A percentile compares a stretch with the other conserved stretches of the same genome.
Evolutionary conservation across 805 yeast genomes (phyloP).

Genomic region (Naumovozyma dairenensis): DNA sequence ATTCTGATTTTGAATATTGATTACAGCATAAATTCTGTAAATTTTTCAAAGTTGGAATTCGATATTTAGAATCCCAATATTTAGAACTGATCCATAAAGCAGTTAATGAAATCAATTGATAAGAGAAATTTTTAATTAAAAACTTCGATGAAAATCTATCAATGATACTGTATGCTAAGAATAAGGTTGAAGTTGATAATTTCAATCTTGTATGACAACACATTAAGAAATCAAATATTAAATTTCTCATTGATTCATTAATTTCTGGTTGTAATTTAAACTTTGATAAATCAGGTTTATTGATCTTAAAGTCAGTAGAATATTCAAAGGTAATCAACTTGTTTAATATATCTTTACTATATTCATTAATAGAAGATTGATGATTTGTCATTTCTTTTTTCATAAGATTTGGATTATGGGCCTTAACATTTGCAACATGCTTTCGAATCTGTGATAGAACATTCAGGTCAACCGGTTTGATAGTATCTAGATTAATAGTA

Average conservation of each 20-base stretch:
- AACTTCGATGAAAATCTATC: conserved; percentile 82
- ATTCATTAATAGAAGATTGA: conserved; percentile 34
- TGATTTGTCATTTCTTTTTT: conserved; percentile 42
- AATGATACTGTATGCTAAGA: conserved; percentile 56
- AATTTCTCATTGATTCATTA: conserved; percentile 51
- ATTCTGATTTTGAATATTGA: conserved; percentile 43
- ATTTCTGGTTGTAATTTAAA: conserved; percentile 34
- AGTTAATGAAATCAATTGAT: conserved; percentile 77
- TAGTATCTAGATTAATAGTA: too few relatives aligned
- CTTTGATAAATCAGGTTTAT: conserved; percentile 14
- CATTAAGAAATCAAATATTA: conserved; percentile 70
- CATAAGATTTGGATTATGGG: conserved; percentile 27
- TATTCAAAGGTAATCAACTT: conserved; percentile 10
- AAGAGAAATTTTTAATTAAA: conserved; percentile 69
- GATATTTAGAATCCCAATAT: conserved; percentile 55
- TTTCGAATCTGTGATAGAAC: conserved; percentile 10
- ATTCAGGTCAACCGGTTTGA: neutral
- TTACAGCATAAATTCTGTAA: conserved; percentile 47
- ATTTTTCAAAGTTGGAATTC: conserved; percentile 45
- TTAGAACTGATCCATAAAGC: conserved; percentile 90
- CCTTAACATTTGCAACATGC: conserved; percentile 9
- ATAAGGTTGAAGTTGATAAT: conserved; percentile 55
- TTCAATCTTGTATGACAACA: conserved; percentile 57
- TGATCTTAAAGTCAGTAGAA: neutral
- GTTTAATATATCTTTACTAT: conserved; percentile 33